Percentiles rank a stretch among this genome's conserved stretches.
These are phyloP conservation scores for Curvularia sp. DNA, from an alignment of 2,329 filamentous ascomycete genomes.

Conservation along the genomic window DNA sequence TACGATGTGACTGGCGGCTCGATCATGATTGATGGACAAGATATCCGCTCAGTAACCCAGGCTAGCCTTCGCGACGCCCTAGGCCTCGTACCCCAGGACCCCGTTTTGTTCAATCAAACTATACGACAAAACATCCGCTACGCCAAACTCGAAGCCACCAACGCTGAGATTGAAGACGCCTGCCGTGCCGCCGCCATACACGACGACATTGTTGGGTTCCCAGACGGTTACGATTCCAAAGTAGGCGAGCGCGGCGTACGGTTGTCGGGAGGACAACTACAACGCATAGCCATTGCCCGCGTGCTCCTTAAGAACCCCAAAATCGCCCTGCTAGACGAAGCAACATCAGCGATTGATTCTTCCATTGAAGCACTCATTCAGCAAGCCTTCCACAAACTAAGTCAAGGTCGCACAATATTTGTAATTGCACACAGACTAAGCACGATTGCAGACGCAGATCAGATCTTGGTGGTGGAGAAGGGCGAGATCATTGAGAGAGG, in stretches of 20 bases:
- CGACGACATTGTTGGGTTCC: slow-evolving; percentile 67
- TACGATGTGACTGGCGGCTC: slow-evolving; percentile 64
- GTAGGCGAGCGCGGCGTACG: slow-evolving; percentile 52
- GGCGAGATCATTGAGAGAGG: slow-evolving; percentile 80
- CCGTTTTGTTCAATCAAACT: slow-evolving; percentile 68
- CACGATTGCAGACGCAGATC: slow-evolving; percentile 83
- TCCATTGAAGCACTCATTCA: slow-evolving; percentile 72
- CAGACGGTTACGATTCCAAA: slow-evolving; percentile 52
- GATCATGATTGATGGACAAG: slow-evolving; percentile 65
- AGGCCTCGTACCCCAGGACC: slow-evolving; percentile 70
- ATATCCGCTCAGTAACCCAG: slow-evolving; percentile 65
- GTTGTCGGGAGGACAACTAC: slow-evolving; percentile 70
- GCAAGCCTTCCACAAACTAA: slow-evolving; percentile 64
- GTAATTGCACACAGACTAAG: slow-evolving; percentile 81
- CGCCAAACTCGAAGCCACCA: slow-evolving; percentile 65
- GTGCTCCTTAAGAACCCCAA: slow-evolving; percentile 82
- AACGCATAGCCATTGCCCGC: slow-evolving; percentile 72
- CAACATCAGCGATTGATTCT: slow-evolving; percentile 85
- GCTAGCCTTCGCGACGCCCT: slow-evolving; percentile 65
- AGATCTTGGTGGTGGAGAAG: slow-evolving; percentile 79
- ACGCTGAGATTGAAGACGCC: slow-evolving; percentile 66
- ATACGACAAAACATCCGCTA: slow-evolving; percentile 71
- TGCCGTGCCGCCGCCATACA: slow-evolving; percentile 69
- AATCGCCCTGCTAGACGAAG: slow-evolving; percentile 84
- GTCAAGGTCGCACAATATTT: slow-evolving; percentile 69